phyloP scores from a whole-genome alignment of 345 rosid genomes.

The Lepidium aucheri region DNA sequence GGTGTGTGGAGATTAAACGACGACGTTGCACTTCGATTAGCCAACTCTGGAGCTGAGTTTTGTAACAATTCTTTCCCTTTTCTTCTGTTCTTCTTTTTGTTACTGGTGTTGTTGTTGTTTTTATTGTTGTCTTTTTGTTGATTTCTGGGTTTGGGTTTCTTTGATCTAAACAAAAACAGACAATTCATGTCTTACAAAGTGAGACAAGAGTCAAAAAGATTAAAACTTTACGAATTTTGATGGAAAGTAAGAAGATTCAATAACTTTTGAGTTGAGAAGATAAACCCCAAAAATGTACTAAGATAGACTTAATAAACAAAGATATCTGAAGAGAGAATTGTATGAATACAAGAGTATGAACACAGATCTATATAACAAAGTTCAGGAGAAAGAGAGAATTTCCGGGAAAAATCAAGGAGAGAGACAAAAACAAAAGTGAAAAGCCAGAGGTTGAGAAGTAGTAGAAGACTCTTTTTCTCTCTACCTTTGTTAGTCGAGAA shows the following conservation, averaged over 20 bases:
- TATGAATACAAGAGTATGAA: constrained; percentile 1
- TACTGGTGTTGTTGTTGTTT: not conserved
- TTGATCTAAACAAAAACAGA: constrained; percentile 29
- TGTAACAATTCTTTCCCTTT: constrained; percentile 8
- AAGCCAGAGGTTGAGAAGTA: not conserved
- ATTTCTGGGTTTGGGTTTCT: constrained; percentile 23
- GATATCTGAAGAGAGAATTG: not conserved
- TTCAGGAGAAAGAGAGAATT: not conserved
- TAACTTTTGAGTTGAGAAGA: not conserved
- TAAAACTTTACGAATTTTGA: not conserved
- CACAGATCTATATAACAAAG: constrained; percentile 16
- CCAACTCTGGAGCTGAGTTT: constrained; percentile 24
- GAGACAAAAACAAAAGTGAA: not conserved
- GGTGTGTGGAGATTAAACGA: constrained; percentile 29
- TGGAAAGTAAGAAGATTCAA: not conserved
- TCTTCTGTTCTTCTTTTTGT: not conserved
- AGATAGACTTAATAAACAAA: not conserved
- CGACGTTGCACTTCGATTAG: constrained; percentile 1
- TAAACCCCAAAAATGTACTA: constrained; percentile 5
- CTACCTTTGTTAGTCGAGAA: not conserved
- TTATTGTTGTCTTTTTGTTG: not conserved
- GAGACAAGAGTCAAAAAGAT: not conserved
- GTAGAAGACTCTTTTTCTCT: not conserved
- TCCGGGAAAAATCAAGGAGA: constrained; percentile 12
- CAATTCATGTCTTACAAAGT: constrained; percentile 18